Conservation (phyloP, 2,329 filamentous ascomycete genomes). For the Huntiella moniliformis region DNA sequence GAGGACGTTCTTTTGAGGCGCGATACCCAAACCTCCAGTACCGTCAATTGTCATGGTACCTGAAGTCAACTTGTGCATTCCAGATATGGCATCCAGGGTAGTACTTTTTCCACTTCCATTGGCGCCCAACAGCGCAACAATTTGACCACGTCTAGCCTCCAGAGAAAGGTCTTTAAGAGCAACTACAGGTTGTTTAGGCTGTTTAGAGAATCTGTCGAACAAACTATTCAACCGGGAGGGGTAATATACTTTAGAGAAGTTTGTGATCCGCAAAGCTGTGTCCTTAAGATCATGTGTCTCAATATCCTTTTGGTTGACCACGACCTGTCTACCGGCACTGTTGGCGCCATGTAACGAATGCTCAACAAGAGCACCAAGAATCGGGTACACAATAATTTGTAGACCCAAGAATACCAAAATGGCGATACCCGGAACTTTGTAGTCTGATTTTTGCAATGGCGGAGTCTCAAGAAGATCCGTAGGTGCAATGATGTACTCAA, state of each 20-base stretch:
- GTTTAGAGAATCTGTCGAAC: slow-evolving; percentile 16
- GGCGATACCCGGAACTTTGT: slow-evolving; percentile 45
- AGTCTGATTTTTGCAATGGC: slow-evolving; percentile 44
- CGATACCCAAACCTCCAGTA: slow-evolving; percentile 64
- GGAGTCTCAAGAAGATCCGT: slow-evolving; percentile 43
- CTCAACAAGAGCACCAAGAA: slow-evolving; percentile 60
- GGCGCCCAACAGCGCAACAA: slow-evolving; percentile 68
- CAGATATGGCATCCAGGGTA: slow-evolving; percentile 72
- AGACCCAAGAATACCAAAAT: slow-evolving; percentile 62
- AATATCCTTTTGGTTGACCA: slow-evolving; percentile 17
- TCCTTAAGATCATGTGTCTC: slow-evolving; percentile 12
- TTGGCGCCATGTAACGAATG: slow-evolving; percentile 56
- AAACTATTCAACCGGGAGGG: slow-evolving; percentile 27
- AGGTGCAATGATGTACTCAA: slow-evolving; percentile 41
- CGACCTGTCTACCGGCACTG: slow-evolving; percentile 37
- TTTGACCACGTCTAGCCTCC: slow-evolving; percentile 56
- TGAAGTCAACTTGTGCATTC: slow-evolving; percentile 55
- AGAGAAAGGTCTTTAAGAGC: slow-evolving; percentile 62
- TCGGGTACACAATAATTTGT: slow-evolving; percentile 60
- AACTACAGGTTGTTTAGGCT: slow-evolving; percentile 34
- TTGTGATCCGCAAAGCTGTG: slow-evolving; percentile 47
- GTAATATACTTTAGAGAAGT: slow-evolving; percentile 61
- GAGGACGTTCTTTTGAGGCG: slow-evolving; percentile 83
- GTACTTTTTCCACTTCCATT: slow-evolving; percentile 87
- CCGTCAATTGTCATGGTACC: slow-evolving; percentile 63